Percentiles rank a stretch among this genome's conserved stretches.
These are phyloP conservation scores for Solanum lycopersicoides DNA, from an alignment of 257 asterid genomes.

Conservation along the genomic window DNA sequence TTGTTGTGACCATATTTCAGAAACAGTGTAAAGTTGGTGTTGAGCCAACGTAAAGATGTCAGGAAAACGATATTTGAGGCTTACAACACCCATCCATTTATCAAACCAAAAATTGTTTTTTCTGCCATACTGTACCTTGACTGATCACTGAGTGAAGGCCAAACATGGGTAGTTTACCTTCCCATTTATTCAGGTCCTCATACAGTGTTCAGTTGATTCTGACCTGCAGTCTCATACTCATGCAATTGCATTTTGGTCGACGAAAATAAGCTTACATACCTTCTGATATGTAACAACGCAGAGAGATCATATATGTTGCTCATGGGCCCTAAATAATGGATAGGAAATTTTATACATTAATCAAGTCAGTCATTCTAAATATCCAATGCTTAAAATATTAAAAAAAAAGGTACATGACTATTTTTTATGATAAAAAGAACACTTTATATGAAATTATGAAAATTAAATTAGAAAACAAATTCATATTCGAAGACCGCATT, in stretches of 20 bases:
- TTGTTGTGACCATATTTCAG: neutral
- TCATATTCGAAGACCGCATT: too few species aligned
- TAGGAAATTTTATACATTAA: too few species aligned
- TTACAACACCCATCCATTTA: neutral
- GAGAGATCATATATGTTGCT: neutral
- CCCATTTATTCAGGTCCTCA: neutral
- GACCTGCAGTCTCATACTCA: neutral
- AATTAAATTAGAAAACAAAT: too few species aligned
- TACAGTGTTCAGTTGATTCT: neutral
- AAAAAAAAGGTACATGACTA: too few species aligned
- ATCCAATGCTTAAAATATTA: too few species aligned
- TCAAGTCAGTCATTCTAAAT: too few species aligned
- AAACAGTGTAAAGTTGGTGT: neutral
- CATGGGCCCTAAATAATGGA: neutral
- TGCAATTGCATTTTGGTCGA: neutral
- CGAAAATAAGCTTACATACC: neutral
- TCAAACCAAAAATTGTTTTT: neutral
- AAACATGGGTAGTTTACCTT: neutral
- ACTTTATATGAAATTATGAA: too few species aligned
- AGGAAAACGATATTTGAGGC: neutral
- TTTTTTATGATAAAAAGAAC: too few species aligned
- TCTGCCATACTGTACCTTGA: neutral
- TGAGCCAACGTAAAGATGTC: neutral
- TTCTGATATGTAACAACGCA: neutral
- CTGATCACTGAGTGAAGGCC: neutral